Conservation (phyloP, 2,329 filamentous ascomycete species). For the Monosporascus ibericus region DNA sequence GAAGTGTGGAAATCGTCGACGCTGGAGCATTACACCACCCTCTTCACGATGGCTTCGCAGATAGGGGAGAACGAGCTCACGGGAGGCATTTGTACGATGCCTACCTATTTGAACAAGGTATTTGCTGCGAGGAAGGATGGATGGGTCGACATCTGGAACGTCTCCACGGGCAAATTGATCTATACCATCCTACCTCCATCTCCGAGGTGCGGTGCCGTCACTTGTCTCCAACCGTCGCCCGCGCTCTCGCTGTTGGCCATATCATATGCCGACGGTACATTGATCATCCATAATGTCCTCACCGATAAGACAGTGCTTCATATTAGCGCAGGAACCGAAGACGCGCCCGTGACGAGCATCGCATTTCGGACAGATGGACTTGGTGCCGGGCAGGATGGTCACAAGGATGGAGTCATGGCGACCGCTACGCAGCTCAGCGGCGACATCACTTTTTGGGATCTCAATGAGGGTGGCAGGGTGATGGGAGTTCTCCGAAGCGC, state of each 20-base stretch:
- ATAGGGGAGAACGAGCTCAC: conserved; percentile 64
- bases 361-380: conserved; percentile 85
- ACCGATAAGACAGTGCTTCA: conserved; percentile 68
- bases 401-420: conserved; percentile 86
- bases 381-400: conserved; percentile 82
- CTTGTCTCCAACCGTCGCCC: conserved; percentile 76
- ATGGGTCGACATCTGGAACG: conserved; percentile 93
- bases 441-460: conserved; percentile 93
- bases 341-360: conserved; percentile 69
- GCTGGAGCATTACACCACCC: conserved; percentile 84
- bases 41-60: conserved; percentile 53
- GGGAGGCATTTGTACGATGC: conserved; percentile 78
- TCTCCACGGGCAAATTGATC: conserved; percentile 84
- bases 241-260: conserved; percentile 82
- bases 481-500: conserved; percentile 83
- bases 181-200: conserved; percentile 80
- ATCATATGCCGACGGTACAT: conserved; percentile 72
- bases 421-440: conserved; percentile 74
- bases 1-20: conserved; percentile 84
- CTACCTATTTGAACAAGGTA: conserved; percentile 93
- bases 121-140: conserved; percentile 85
- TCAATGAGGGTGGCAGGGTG: conserved; percentile 81
- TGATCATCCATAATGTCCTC: conserved; percentile 77
- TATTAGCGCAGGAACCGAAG: conserved; percentile 59
- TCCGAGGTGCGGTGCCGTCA: conserved; percentile 71